These are phyloP conservation scores for Trypanosoma vivax DNA, from an alignment of 208 protist genomes.

Conservation along the genomic window DNA sequence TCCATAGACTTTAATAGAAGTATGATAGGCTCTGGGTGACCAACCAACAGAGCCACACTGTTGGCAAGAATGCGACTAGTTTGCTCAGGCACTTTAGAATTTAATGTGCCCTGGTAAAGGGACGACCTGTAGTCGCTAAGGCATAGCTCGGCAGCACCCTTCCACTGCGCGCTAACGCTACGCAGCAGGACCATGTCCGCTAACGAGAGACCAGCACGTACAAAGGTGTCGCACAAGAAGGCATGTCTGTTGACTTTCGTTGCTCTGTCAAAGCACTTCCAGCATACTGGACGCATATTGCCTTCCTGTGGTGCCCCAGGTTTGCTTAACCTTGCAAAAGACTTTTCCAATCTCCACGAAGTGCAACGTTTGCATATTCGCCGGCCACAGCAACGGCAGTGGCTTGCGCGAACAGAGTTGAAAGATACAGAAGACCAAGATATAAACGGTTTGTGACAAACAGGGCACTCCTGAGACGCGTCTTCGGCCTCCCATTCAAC, in stretches of 20 bases:
- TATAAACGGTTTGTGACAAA: slow-evolving; percentile 31
- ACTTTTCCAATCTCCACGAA: slow-evolving; percentile 40
- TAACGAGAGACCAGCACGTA: slow-evolving; percentile 46
- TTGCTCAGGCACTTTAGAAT: slow-evolving; percentile 32
- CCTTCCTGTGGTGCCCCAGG: slow-evolving; percentile 43
- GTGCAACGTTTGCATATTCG: slow-evolving; percentile 57
- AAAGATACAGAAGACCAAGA: slow-evolving; percentile 21
- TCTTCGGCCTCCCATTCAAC: slow-evolving; percentile 59
- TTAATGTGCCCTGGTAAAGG: slow-evolving; percentile 43
- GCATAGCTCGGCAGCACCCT: slow-evolving; percentile 63
- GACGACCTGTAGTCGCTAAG: slow-evolving; percentile 63
- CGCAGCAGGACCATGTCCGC: slow-evolving; percentile 55
- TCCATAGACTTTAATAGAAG: slow-evolving; percentile 23
- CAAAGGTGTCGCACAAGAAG: slow-evolving; percentile 59
- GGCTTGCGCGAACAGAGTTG: slow-evolving; percentile 29
- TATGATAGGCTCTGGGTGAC: slow-evolving; percentile 20
- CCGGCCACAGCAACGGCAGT: slow-evolving; percentile 67
- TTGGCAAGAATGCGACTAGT: slow-evolving; percentile 46
- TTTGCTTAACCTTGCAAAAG: slow-evolving; percentile 63
- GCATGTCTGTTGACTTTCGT: slow-evolving; percentile 37
- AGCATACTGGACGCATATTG: slow-evolving; percentile 47
- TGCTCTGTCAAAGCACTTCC: slow-evolving; percentile 46
- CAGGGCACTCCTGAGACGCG: slow-evolving; percentile 26
- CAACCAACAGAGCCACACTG: slow-evolving; percentile 44
- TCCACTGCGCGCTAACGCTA: slow-evolving; percentile 57